Base-by-base conservation (phyloP, 805 yeast genomes). In the Sugiyamaella chiloensis region DNA sequence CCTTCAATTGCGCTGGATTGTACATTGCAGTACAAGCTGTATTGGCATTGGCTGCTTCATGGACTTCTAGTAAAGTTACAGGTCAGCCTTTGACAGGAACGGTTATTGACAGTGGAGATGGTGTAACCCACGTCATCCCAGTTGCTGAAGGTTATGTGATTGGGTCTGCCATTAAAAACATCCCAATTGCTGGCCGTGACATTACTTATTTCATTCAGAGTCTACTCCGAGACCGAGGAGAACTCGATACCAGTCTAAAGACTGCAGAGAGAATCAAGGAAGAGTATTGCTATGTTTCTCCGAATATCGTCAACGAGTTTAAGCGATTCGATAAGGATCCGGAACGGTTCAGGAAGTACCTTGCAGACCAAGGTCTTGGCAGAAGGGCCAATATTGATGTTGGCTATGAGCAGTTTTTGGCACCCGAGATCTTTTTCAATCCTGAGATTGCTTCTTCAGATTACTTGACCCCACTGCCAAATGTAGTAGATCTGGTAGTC, bases 1-100 rank as follows among this genome's bases (percentile, higher is more conserved):
- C 96, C 16, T 93, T 93, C 77, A 93, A 93, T 67, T 93, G 99
- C 71, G 98, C 98, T 14, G 99, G 99, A 51, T 74, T 93, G 52
- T 93, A 93, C 70, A 93, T 93, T 63, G 99, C 99, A 11, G 99
- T 93, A 12, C 99, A 93, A 72, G 99, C 99, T 0, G 99, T 93
- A 32, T 75, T 93, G 54, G 99, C 99, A 0, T 75, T 93, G 58
- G 99, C 99, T 5, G 99, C 99, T 1, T 88, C 96, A 5, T 93
- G 99, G 99, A 91, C 99, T 4, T 87, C 96, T 11, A 81, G 96
- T 14, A 93, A 93, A 65, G 98, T 89, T 24, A 83, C 82, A 52
- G 99, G 91, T 63, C 81, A 97, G 68, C 88, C 98, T 1, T 75
- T 93, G 59, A 93, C 99, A 5, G 99, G 99, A 68, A 93, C 98